Evolutionary conservation across 1,139 yeast genomes (phyloP), one percentile per base, ranked within the genome.

Genomic region (Nadsonia commutata): DNA sequence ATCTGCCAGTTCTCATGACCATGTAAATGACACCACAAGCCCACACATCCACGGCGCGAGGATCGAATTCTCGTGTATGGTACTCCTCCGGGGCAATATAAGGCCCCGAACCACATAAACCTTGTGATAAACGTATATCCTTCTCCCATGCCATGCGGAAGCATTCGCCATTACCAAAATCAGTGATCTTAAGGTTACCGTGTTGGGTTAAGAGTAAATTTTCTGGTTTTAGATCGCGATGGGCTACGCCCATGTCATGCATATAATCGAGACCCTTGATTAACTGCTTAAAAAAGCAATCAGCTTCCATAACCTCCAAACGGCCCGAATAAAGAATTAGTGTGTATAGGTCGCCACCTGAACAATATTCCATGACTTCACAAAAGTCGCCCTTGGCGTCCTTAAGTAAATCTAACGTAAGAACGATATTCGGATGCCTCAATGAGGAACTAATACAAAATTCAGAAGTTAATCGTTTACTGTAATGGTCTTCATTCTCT

Each of bases 1-100:
- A 95, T 45, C 95, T 71, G 1, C 97, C 98, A 0, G 95, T 84
- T 56, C 97, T 72, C 97, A 90, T 88, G 8, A 95, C 96, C 96
- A 90, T 86, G 62, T 88, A 90, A 40, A 90, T 84, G 18, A 90
- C 93, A 42, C 97, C 98, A 61, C 94, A 80, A 0, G 97, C 82
- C 98, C 98, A 90, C 40, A 90, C 77, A 61, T 90, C 97, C 9
- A 86, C 93, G 17, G 90, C 76, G 40, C 97, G 67, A 2, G 97
- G 93, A 59, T 90, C 97, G 60, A 84, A 90, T 52, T 80, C 80
- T 38, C 70, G 67, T 40, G 72, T 74, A 2, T 73, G 71, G 58
- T 79, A 90, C 59, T 86, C 96, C 62, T 90, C 98, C 0, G 98
- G 97, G 0, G 97, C 95, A 57, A 90, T 90, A 59, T 90, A 90